Evolutionary conservation across 768 basidiomycete genomes (phyloP), one percentile per base, ranked within the genome.

Genomic region (Holtermanniella nyarrowii): DNA sequence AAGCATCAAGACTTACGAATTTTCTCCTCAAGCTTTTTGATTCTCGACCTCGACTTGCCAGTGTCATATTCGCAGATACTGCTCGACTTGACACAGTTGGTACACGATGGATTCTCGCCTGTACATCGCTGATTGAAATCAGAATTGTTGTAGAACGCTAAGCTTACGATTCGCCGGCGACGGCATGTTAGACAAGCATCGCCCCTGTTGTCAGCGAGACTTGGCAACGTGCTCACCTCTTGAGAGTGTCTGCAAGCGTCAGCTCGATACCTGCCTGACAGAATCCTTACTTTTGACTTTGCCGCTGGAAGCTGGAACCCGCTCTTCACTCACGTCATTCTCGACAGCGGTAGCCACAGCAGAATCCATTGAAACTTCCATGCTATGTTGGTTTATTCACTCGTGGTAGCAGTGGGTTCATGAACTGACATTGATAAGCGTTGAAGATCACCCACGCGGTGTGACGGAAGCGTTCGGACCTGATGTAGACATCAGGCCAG

Each of bases 151-250:
- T 37, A 37, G 31, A 37, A 37, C 31, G n/a, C n/a, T n/a, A n/a
- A n/a, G n/a, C n/a, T 37, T 16, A 37, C 37, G 42, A 64, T 64
- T 14, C 65, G 49, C 5, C 65, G 52, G 49, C 64, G 63, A 1
- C 65, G 56, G 43, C 65, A 67, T 50, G 64, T 64, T 21, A 67
- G 40, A 46, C 65, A 67, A 10, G 65, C 65, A 39, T 64, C 65
- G 2, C 65, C 65, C 16, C 65, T 37, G 31, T 37, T 37, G 31
- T 37, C 31, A 37, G 31, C 16, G 31, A 37, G 7, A 37, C 10
- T 7, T 16, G 31, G 31, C 31, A 7, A 16, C 31, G 31, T 37
- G 31, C 31, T 37, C 31, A 37, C 31, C 31, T 7, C 31, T 37
- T 37, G 10, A 37, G 31, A 37, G 31, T 37, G 16, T 7, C 31